Percentiles rank a stretch among this genome's conserved stretches.
Conservation (phyloP, 1,139 yeast genomes). For the Yamadazyma sp. region DNA sequence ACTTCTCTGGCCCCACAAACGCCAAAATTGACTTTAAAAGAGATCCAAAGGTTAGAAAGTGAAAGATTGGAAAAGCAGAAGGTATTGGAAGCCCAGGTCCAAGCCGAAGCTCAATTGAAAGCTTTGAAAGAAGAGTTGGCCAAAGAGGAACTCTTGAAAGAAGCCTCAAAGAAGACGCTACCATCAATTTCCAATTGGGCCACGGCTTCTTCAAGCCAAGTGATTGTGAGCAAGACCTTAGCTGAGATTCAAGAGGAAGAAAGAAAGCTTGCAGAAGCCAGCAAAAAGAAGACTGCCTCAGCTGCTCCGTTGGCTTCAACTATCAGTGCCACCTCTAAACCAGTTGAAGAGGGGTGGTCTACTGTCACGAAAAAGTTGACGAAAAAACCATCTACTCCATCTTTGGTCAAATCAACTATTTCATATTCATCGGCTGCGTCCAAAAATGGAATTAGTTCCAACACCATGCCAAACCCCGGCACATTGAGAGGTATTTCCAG, state of each 20-base stretch:
- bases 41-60: constrained; percentile 70
- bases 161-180: constrained; percentile 28
- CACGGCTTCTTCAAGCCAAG: constrained; percentile 21
- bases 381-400: constrained; percentile 21
- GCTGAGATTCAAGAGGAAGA: constrained; percentile 49
- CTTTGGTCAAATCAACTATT: constrained; percentile 8
- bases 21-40: constrained; percentile 61
- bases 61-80: constrained; percentile 45
- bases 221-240: constrained; percentile 33
- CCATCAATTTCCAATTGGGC: constrained; percentile 63
- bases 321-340: constrained; percentile 22
- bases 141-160: constrained; percentile 22
- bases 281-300: constrained; percentile 20
- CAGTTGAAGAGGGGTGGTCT: constrained; percentile 49
- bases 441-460: constrained; percentile 10
- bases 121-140: constrained; percentile 16
- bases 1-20: constrained; percentile 17
- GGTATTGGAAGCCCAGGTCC: constrained; percentile 32
- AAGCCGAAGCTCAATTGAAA: constrained; percentile 19
- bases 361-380: constrained; percentile 28
- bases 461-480: constrained; percentile 33
- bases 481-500: constrained; percentile 49
- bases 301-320: constrained; percentile 26
- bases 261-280: constrained; percentile 38
- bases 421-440: constrained; percentile 11